phyloP scores from a whole-genome alignment of 1,284 basidiomycete genomes.

The Rhodotorula sp. region DNA sequence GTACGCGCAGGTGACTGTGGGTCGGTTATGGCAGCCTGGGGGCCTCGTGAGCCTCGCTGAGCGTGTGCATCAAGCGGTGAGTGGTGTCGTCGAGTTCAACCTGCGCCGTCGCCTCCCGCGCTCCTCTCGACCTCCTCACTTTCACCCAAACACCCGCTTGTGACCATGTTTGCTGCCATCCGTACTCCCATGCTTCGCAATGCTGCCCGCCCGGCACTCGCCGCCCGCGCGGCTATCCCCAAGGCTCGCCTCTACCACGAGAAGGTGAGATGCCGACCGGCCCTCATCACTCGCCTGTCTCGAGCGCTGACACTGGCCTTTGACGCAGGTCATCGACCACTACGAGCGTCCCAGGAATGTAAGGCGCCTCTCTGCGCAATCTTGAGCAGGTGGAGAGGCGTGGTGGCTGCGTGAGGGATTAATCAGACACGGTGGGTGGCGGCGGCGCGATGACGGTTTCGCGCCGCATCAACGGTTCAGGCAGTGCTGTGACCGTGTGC shows the following conservation, averaged over 20 bases:
- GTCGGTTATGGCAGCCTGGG: not conserved
- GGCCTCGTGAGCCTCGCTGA: too few relatives aligned
- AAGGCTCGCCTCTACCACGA: constrained; percentile 38
- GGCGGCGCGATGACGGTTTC: not conserved
- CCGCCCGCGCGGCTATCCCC: constrained; percentile 19
- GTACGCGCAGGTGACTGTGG: not conserved
- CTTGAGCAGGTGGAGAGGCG: not conserved
- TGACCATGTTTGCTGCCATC: constrained; percentile 19
- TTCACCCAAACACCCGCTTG: not conserved
- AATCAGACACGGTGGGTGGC: constrained; percentile 39
- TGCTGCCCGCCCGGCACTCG: constrained; percentile 12
- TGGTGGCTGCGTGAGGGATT: not conserved
- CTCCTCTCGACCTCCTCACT: not conserved
- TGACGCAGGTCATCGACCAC: constrained; percentile 54
- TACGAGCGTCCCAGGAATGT: constrained; percentile 95
- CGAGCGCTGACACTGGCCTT: not conserved
- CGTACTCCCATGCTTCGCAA: constrained; percentile 27
- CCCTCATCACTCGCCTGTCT: not conserved
- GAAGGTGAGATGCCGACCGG: constrained; percentile 23
- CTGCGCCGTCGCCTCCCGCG: not conserved
- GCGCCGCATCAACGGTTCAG: not conserved
- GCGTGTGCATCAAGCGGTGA: too few relatives aligned
- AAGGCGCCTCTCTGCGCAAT: constrained; percentile 47
- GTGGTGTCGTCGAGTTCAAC: not conserved
- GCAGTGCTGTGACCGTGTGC: not conserved